Evolutionary conservation across 164 flowering plant species (phyloP).

Genomic region (Berberis vulgaris): DNA sequence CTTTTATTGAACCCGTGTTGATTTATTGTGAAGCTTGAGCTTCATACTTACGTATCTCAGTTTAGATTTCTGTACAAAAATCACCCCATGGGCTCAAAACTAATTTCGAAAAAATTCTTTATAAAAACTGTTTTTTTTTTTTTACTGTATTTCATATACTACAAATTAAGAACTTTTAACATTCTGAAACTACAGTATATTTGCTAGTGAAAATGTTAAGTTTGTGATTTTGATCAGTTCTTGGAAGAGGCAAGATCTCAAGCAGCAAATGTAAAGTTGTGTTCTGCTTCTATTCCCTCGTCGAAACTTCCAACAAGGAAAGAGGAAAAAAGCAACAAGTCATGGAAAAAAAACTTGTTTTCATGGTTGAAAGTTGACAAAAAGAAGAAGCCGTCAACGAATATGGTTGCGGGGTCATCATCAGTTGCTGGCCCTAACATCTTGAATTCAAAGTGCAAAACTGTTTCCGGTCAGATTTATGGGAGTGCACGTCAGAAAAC

Average conservation of each 20-base stretch:
- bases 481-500: constrained; percentile 8
- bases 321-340: constrained; percentile 30
- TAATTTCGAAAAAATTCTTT: too few species aligned
- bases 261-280: constrained; percentile 10
- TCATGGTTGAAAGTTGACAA: constrained; percentile 43
- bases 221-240: constrained; percentile 24
- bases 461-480: constrained; percentile 36
- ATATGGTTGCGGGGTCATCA: neutral
- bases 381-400: constrained; percentile 14
- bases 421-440: neutral
- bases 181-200: too few species aligned
- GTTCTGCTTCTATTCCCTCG: neutral
- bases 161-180: too few species aligned
- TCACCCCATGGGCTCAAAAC: too few species aligned
- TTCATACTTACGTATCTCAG: too few species aligned
- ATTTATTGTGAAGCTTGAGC: too few species aligned
- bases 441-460: constrained; percentile 16
- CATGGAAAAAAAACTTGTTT: constrained; percentile 40
- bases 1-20: too few species aligned
- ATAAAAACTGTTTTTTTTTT: too few species aligned
- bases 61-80: too few species aligned
- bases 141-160: too few species aligned
- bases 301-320: constrained; percentile 4
- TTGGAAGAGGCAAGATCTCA: constrained; percentile 43
- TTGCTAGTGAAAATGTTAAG: neutral